Percentiles rank a stretch among this genome's conserved stretches.
Conservation (phyloP, 345 rosid species). For the Erucastrum elatum region DNA sequence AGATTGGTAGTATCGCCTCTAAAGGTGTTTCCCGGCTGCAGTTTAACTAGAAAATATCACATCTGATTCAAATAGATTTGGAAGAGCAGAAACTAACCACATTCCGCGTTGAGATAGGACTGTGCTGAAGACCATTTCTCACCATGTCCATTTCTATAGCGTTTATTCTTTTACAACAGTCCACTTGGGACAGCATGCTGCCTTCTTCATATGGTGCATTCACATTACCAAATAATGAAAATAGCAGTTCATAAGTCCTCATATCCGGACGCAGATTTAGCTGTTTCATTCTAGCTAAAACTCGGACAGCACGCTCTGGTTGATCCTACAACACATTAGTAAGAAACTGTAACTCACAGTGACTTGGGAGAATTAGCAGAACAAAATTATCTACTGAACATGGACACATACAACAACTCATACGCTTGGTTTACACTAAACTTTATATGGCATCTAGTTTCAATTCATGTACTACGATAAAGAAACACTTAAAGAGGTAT, state of each 20-base stretch:
- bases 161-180: conserved; percentile 61
- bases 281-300: conserved; percentile 72
- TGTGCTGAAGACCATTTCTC: conserved; percentile 66
- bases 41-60: not conserved
- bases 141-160: conserved; percentile 77
- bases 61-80: not conserved
- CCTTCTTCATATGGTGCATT: conserved; percentile 77
- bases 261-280: conserved; percentile 55
- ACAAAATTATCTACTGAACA: too few relatives aligned
- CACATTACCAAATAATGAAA: conserved; percentile 71
- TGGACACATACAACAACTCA: too few relatives aligned
- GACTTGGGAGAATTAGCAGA: too few relatives aligned
- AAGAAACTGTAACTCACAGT: conserved; percentile 21
- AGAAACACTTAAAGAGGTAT: not conserved
- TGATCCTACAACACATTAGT: conserved; percentile 54
- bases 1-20: not conserved
- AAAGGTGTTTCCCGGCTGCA: not conserved
- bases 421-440: too few relatives aligned
- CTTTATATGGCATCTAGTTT: not conserved
- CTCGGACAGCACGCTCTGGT: conserved; percentile 72
- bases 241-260: conserved; percentile 65
- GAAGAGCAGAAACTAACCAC: conserved; percentile 53
- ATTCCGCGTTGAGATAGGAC: conserved; percentile 52
- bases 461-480: not conserved
- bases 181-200: conserved; percentile 54